Percentiles rank a stretch among this genome's conserved stretches.
Conservation (phyloP, 2,329 filamentous ascomycete genomes). For the Parascedosporium putredinis region DNA sequence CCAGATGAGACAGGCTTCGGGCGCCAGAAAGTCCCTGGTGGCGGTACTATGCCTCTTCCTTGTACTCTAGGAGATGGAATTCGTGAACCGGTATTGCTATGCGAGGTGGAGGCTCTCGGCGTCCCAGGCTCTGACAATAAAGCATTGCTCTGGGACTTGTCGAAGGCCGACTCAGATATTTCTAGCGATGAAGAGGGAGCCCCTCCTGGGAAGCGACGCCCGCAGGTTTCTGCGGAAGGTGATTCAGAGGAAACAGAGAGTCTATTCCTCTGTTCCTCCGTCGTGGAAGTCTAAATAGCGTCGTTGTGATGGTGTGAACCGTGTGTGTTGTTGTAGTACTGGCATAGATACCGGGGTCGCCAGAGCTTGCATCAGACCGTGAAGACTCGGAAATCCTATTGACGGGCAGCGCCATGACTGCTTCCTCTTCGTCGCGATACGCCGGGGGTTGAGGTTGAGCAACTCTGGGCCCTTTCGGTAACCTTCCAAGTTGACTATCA, state of each 20-base stretch:
- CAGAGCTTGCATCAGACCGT: conserved; percentile 74
- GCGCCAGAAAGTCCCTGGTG: conserved; percentile 39
- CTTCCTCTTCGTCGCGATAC: background rate
- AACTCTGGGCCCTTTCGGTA: background rate
- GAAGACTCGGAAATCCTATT: conserved; percentile 58
- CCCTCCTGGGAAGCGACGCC: conserved; percentile 13
- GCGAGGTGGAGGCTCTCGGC: conserved; percentile 25
- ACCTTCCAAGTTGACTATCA: background rate
- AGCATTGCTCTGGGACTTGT: conserved; percentile 5
- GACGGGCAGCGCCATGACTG: background rate
- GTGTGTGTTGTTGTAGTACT: conserved; percentile 49
- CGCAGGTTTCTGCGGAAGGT: conserved; percentile 64
- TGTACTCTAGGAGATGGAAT: background rate
- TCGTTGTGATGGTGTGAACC: conserved; percentile 47
- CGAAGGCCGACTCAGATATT: conserved; percentile 9
- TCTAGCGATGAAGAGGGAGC: conserved; percentile 33
- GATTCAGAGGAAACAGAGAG: conserved; percentile 73
- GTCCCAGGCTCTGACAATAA: conserved; percentile 14
- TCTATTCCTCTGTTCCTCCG: conserved; percentile 64
- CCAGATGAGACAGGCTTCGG: conserved; percentile 41
- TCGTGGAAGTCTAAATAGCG: conserved; percentile 73
- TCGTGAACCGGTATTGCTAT: conserved; percentile 14
- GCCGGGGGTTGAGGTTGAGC: background rate
- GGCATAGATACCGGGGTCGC: conserved; percentile 50
- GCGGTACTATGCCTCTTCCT: conserved; percentile 28